Evolutionary conservation across 1,139 yeast genomes (phyloP), one percentile per base, ranked within the genome.

Genomic region (Lodderomyces parapsilosis): DNA sequence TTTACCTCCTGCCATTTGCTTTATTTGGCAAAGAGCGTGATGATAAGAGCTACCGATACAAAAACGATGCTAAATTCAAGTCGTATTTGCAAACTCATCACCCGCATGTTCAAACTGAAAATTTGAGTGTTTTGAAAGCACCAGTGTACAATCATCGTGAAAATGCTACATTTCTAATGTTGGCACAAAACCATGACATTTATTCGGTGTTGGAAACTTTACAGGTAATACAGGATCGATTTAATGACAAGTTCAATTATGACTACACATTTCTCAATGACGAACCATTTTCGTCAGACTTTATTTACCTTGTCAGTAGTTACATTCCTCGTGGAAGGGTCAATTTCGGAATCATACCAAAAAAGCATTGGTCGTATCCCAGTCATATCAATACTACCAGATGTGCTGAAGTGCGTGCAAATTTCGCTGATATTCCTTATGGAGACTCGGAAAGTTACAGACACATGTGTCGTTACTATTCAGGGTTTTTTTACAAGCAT

Each of bases 131-230:
- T 27, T 25, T 39, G 10, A 44, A 45, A 25, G 17, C 38, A 4
- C 11, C 31, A 10, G 39, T 40, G 17, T 14, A 14, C 4, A 25
- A 38, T 17, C 30, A 24, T 8, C 48, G 52, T 38, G 57, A 51
- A 40, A 55, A 55, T 41, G 94, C 93, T 4, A 81, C 91, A 0
- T 80, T 88, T 53, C 81, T 87, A 44, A 77, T 90, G 8, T 64
- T 89, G 44, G 91, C 87, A 32, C 71, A 94, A 50, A 86, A 88
- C 60, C 59, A 68, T 11, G 96, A 89, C 52, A 58, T 87, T 27
- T 71, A 71, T 59, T 76, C 71, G 6, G 63, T 87, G 43, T 59
- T 83, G 14, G 73, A 69, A 40, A 79, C 94, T 4, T 80, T 88
- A 38, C 74, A 78, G 43, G 70, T 77, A 40, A 76, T 86, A 30